phyloP scores from a whole-genome alignment of 179 eudicot genomes.

The Spinacia oleracea region DNA sequence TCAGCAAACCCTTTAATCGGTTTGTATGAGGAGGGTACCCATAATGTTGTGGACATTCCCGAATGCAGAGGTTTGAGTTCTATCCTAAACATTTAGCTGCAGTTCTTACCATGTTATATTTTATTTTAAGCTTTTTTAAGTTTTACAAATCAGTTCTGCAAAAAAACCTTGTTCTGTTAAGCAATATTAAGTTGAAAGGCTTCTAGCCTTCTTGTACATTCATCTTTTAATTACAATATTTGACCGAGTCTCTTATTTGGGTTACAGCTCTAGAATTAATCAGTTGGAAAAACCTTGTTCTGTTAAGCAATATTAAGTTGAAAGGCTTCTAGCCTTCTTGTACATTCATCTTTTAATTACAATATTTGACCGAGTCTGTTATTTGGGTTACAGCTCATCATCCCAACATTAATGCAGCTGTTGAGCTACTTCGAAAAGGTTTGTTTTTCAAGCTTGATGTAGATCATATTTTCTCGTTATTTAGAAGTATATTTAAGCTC shows the following conservation, averaged over 20 bases:
- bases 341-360: background rate
- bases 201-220: background rate
- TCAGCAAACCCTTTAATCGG: constrained; percentile 74
- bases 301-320: background rate
- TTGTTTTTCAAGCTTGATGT: constrained; percentile 14
- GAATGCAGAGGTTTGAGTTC: constrained; percentile 71
- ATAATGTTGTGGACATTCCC: constrained; percentile 83
- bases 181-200: background rate
- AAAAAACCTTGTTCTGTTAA: background rate
- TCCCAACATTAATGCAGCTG: constrained; percentile 86
- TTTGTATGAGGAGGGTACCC: constrained; percentile 92
- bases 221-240: background rate
- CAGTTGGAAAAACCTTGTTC: background rate
- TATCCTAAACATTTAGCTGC: background rate
- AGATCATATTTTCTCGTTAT: background rate
- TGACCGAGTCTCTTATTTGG: constrained; percentile 15
- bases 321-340: background rate
- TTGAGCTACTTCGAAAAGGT: constrained; percentile 80
- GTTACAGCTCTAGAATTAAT: constrained; percentile 37
- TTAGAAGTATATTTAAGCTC: background rate
- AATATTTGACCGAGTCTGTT: constrained; percentile 5
- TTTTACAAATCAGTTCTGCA: background rate
- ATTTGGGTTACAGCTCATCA: constrained; percentile 74
- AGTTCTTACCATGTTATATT: background rate
- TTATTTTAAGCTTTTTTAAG: background rate